These are phyloP conservation scores for Agrocybe praecox DNA, from an alignment of 768 basidiomycete species.

Conservation along the genomic window DNA sequence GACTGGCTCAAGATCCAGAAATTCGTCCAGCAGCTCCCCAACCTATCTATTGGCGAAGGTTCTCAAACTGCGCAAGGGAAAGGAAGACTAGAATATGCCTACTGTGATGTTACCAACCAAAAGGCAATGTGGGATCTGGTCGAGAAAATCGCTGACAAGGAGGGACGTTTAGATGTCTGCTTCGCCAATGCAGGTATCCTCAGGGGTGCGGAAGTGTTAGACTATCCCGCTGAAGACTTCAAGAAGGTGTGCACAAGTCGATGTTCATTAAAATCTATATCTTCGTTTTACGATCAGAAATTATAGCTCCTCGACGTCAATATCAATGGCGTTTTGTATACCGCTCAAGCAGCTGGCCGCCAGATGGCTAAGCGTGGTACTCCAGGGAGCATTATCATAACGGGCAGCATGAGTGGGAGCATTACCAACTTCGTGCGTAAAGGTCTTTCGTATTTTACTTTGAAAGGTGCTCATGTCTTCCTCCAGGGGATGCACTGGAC, in stretches of 20 bases:
- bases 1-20: constrained; percentile 51
- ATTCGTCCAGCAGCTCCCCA: constrained; percentile 31
- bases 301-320: constrained; percentile 51
- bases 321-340: constrained; percentile 57
- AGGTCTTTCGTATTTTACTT: too few relatives aligned
- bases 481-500: constrained; percentile 57
- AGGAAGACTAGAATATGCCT: constrained; percentile 45
- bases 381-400: constrained; percentile 58
- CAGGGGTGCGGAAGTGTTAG: constrained; percentile 49
- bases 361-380: constrained; percentile 54
- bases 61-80: constrained; percentile 10
- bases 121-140: constrained; percentile 43
- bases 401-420: constrained; percentile 62
- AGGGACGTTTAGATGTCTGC: constrained; percentile 65
- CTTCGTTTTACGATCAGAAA: neutral
- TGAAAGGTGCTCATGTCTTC: neutral
- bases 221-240: constrained; percentile 59
- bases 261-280: neutral
- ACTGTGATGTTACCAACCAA: constrained; percentile 62
- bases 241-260: constrained; percentile 41
- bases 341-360: constrained; percentile 61
- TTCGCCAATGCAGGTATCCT: constrained; percentile 70
- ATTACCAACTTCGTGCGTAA: constrained; percentile 49
- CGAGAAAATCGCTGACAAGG: constrained; percentile 56
- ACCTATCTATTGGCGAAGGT: neutral